phyloP scores from a whole-genome alignment of 108 stramenopile genomes.

The Chaetoceros tenuissimus region DNA sequence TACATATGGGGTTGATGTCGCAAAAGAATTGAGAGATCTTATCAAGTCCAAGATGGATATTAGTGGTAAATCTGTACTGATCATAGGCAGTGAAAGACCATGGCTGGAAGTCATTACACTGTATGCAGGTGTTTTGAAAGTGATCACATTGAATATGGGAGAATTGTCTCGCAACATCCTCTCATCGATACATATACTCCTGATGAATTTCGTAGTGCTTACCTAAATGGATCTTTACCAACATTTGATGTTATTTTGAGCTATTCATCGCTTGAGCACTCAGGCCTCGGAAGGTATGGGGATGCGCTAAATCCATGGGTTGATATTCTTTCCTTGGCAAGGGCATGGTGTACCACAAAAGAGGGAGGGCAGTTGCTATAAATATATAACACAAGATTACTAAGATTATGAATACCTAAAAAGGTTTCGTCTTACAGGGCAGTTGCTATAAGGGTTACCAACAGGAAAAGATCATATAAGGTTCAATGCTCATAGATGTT shows the following conservation, averaged over 20 bases:
- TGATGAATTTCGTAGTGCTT: background rate
- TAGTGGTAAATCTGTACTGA: no score
- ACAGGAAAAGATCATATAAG: no score
- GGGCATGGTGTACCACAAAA: constrained; percentile 7
- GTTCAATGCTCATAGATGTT: no score
- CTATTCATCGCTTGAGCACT: constrained; percentile 8
- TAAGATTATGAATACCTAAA: no score
- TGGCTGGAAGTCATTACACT: constrained; percentile 3
- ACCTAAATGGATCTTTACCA: background rate
- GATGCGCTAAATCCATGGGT: constrained; percentile 13
- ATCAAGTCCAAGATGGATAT: no score
- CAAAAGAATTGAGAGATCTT: no score
- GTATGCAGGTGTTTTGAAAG: background rate
- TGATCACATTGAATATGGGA: constrained; percentile 10
- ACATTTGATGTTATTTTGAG: constrained; percentile 4
- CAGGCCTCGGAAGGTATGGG: constrained; percentile 12
- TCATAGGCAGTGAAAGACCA: no score
- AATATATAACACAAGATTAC: no score
- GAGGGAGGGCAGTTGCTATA: no score
- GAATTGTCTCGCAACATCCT: constrained; percentile 1
- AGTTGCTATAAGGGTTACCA: no score
- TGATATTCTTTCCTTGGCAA: constrained; percentile 4
- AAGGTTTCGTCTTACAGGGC: no score
- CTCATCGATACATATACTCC: constrained; percentile 4
- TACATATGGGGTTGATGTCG: no score